A percentile compares a stretch with the other conserved stretches of the same genome.
phyloP scores from a whole-genome alignment of 2,329 filamentous ascomycete species.

The Clonostachys rhizophaga region DNA sequence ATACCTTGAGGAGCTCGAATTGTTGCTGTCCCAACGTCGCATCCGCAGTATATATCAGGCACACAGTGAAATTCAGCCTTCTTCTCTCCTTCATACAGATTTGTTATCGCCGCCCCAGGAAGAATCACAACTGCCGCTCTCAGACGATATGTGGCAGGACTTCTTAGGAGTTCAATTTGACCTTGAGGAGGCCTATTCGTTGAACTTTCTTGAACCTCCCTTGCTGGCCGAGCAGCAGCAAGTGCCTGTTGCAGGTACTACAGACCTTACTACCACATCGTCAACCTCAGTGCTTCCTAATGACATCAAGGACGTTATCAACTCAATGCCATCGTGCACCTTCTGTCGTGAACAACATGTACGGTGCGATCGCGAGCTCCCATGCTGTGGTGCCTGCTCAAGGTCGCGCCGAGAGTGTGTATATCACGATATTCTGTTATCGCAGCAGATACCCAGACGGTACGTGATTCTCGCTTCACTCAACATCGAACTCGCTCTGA shows the following conservation, averaged over 20 bases:
- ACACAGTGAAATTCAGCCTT: neutral
- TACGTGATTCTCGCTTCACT: no score
- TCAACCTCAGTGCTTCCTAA: neutral
- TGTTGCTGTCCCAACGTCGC: slow-evolving; percentile 7
- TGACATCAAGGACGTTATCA: slow-evolving; percentile 1
- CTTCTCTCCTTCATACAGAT: neutral
- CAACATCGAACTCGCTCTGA: no score
- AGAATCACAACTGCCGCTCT: neutral
- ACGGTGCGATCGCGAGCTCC: slow-evolving; percentile 5
- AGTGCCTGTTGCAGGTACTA: no score
- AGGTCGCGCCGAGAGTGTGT: neutral
- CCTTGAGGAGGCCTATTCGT: neutral
- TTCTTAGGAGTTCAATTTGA: slow-evolving; percentile 5
- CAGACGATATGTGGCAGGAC: slow-evolving; percentile 6
- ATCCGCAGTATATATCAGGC: slow-evolving; percentile 8
- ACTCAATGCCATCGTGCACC: slow-evolving; percentile 4
- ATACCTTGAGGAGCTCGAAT: slow-evolving; percentile 8
- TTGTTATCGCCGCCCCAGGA: neutral
- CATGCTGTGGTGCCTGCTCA: slow-evolving; percentile 3
- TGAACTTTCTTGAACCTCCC: neutral
- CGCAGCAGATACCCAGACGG: no score
- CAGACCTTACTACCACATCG: no score
- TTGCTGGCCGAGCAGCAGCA: neutral
- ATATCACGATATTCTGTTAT: neutral
- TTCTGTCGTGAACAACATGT: slow-evolving; percentile 7